Base-by-base conservation (phyloP, 352 stramenopile genomes). In the Plasmopara halstedii region DNA sequence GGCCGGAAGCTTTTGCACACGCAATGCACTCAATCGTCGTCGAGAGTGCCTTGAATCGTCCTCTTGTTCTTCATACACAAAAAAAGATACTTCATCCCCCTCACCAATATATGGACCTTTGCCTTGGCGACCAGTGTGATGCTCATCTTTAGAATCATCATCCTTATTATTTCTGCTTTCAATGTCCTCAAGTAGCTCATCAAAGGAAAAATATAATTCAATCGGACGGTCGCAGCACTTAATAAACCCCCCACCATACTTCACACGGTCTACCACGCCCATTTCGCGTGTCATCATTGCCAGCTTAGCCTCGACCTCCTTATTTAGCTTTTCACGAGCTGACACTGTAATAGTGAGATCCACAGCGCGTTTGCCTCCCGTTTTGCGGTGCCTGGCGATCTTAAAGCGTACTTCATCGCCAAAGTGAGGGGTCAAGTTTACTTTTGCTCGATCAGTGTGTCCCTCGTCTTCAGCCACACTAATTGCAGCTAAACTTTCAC, bases 81-180 rank as follows among this genome's bases (percentile, higher is more conserved):
- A 88, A 56, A 90, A 90, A 35, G 79, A 88, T 0, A 90, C 77
- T 42, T 86, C 70, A 46, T 87, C 77, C 13, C 77, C 72, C 21
- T 87, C 72, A 6, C 68, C 70, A 8, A 89, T 37, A 33, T 49
- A 35, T 23, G 44, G 50, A 13, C 22, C 36, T 23, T 68, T 70
- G 27, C 8, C 42, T 42, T 39, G 48, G 7, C 37, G 36, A 14
- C 39, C 45, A 44, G 40, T 18, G n/a, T 13, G 47, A n/a, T 27
- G 40, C 22, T 53, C 53, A 4, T 46, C 58, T 10, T 14, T 27
- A 15, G 19, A 31, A 23, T 53, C 43, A 11, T 19, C 25, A 25
- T 62, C 54, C 19, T 66, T 61, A 9, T 46, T 44, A 45, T 58
- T 39, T 7, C 56, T 59, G 15, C 51, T 48, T 43, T 54, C 36